Evolutionary conservation across 306 rosid genomes (phyloP).

Genomic region (Cucurbita moschata): DNA sequence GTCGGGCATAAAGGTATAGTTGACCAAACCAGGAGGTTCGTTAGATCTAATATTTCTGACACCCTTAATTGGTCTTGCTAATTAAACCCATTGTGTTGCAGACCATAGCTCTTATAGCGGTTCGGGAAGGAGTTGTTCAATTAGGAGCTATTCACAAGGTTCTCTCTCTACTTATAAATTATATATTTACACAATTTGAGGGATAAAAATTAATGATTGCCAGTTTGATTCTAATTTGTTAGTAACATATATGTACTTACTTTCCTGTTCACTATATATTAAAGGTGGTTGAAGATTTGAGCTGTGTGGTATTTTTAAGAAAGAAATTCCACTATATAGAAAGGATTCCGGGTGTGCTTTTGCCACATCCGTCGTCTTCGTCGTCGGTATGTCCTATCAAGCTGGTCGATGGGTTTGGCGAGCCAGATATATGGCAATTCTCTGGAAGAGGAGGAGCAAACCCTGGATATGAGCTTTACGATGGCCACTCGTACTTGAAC

Average conservation of each 20-base stretch:
- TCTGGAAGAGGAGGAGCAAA: slow-evolving; percentile 22
- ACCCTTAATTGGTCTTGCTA: neutral
- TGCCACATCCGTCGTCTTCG: slow-evolving; percentile 88
- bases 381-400: slow-evolving; percentile 29
- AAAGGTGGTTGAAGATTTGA: slow-evolving; percentile 80
- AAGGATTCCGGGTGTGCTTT: slow-evolving; percentile 87
- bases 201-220: neutral
- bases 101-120: slow-evolving; percentile 92
- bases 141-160: slow-evolving; percentile 83
- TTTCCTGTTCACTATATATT: neutral
- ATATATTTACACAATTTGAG: too few relatives aligned
- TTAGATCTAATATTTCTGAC: neutral
- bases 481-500: slow-evolving; percentile 13
- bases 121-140: slow-evolving; percentile 92
- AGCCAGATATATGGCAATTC: slow-evolving; percentile 42
- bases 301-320: slow-evolving; percentile 64
- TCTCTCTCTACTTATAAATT: neutral
- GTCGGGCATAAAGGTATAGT: slow-evolving; percentile 78
- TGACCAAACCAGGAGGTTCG: neutral
- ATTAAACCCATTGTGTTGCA: slow-evolving; percentile 9
- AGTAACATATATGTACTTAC: neutral
- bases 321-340: slow-evolving; percentile 80
- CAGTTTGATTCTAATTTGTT: neutral
- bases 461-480: slow-evolving; percentile 22
- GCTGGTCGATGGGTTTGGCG: slow-evolving; percentile 3